Evolutionary conservation across 2,329 filamentous ascomycete genomes (phyloP), one percentile per base, ranked within the genome.

Genomic region (Paramyrothecium sp.): DNA sequence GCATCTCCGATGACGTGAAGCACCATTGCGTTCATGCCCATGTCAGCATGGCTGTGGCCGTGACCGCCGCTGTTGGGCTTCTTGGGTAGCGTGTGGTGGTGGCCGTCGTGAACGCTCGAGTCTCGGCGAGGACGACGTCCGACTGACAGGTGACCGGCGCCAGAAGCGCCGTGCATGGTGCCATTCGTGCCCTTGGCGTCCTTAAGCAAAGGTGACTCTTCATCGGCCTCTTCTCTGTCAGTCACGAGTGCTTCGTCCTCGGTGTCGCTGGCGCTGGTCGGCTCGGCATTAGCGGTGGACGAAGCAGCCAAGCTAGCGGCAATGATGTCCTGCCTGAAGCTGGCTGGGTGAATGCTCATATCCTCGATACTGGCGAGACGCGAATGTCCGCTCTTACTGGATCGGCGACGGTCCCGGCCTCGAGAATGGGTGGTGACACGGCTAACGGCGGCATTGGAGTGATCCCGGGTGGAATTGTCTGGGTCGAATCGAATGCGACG

Each of bases 1-100:
- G 91, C 91, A 73, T 96, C 91, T 47, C 92, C 91, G 61, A 96
- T 82, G 48, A 90, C 88, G 66, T 90, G 88, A 26, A 90, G 80
- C 58, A 93, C 77, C 78, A 93, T 89, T 54, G 89, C 90, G 54
- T 91, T 90, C 94, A 99, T 98, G 73, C 97, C 97, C 80, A 99
- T 89, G 69, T 99, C 93, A 58, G 80, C 88, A 71, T 96, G 92
- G 61, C 79, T 90, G 72, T 96, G 92, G 30, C 89, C 86, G 64
- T 89, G 86, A 26, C 87, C 84, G 59, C 85, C 83, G 59, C 85
- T 82, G 48, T 64, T 67, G 16, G 80, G 71, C 56, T 89, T 82
- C 66, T 86, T 87, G 2, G 91, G 89, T 64, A 93, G 85, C 57
- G 82, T 88, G 72, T 98, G 95, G 68, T 93, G 91, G 74, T 97